phyloP scores from a whole-genome alignment of 2,329 filamentous ascomycete species.

The Xylaria sp. region DNA sequence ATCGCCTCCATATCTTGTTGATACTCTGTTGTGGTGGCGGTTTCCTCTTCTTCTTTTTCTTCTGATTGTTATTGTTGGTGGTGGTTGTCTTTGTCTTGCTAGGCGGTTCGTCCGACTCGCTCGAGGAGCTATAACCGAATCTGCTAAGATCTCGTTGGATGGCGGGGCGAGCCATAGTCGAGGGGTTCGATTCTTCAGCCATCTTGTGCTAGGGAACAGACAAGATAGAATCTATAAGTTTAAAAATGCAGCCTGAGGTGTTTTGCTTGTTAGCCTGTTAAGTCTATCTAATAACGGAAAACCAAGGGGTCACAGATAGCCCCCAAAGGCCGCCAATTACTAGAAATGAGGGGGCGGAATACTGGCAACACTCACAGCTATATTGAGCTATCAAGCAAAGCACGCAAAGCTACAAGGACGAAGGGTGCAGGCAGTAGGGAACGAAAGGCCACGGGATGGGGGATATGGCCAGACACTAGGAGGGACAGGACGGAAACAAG shows the following conservation, averaged over 20 bases:
- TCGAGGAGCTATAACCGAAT: constrained; percentile 56
- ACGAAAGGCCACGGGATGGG: background rate
- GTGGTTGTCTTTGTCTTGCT: constrained; percentile 42
- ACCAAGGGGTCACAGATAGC: background rate
- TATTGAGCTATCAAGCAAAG: background rate
- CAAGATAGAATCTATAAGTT: background rate
- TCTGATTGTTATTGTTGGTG: constrained; percentile 49
- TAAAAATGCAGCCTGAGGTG: background rate
- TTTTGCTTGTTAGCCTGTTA: background rate
- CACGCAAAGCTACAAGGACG: background rate
- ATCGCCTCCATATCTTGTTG: constrained; percentile 69
- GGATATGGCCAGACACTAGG: background rate
- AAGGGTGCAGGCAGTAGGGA: background rate
- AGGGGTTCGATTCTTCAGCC: constrained; percentile 4
- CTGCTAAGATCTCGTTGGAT: constrained; percentile 36
- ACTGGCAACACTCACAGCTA: background rate
- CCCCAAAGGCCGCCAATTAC: background rate
- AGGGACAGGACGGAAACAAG: background rate
- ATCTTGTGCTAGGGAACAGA: constrained; percentile 7
- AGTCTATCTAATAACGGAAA: background rate
- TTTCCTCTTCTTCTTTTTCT: constrained; percentile 63
- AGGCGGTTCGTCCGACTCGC: constrained; percentile 53
- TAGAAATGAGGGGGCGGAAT: background rate
- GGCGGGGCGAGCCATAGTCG: constrained; percentile 22
- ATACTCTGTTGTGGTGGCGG: constrained; percentile 69